These are phyloP conservation scores for Podaxis mareebaensis DNA, from an alignment of 768 basidiomycete species.

Conservation along the genomic window DNA sequence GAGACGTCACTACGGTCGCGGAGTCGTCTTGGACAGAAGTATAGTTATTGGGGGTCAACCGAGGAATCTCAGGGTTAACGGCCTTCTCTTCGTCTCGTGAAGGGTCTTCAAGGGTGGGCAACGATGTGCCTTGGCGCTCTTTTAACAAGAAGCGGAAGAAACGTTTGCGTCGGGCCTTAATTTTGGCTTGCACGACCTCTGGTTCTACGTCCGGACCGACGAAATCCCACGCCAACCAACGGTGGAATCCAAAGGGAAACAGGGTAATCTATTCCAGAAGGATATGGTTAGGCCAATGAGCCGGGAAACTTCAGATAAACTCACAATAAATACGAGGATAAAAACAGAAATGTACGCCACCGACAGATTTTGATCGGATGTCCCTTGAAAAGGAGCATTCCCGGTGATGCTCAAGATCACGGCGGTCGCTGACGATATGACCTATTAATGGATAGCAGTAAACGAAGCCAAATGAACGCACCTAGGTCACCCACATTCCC, in stretches of 20 bases:
- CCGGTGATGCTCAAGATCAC: constrained; percentile 65
- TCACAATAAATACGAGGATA: constrained; percentile 58
- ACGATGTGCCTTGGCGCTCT: neutral
- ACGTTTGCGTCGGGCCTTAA: constrained; percentile 37
- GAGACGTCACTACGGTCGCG: constrained; percentile 19
- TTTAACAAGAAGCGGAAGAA: constrained; percentile 15
- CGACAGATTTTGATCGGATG: constrained; percentile 56
- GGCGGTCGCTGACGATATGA: constrained; percentile 49
- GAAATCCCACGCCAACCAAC: constrained; percentile 61
- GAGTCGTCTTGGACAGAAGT: constrained; percentile 27
- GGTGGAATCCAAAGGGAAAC: constrained; percentile 62
- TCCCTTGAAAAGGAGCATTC: constrained; percentile 60
- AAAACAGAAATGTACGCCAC: constrained; percentile 69
- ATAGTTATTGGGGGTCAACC: constrained; percentile 17
- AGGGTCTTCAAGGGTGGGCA: constrained; percentile 6
- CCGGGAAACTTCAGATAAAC: constrained; percentile 18
- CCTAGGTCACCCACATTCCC: constrained; percentile 72
- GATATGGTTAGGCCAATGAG: neutral
- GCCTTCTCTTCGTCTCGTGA: neutral
- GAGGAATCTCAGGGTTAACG: neutral
- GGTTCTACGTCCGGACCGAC: constrained; percentile 61
- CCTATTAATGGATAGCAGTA: neutral
- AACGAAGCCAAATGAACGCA: constrained; percentile 31
- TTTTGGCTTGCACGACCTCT: constrained; percentile 51
- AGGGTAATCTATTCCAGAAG: constrained; percentile 50